Evolutionary conservation across 2,329 filamentous ascomycete genomes (phyloP).

Genomic region (Bipolaris cookei): DNA sequence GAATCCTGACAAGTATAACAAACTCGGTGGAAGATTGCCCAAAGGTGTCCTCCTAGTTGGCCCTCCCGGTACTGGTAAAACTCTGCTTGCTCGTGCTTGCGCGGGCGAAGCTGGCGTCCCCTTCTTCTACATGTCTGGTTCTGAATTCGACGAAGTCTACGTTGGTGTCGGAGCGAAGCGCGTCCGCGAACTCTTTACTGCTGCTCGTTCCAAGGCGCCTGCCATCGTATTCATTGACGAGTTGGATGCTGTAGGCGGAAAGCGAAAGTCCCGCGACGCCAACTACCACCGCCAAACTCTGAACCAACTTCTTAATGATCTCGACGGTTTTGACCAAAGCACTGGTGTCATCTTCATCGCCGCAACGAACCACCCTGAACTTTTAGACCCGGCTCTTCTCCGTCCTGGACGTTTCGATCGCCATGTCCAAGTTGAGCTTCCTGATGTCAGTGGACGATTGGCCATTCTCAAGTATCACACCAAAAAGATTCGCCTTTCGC

Average conservation of each 20-base stretch:
- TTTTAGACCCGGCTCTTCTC: conserved; percentile 92
- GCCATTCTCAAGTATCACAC: conserved; percentile 94
- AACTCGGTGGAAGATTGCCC: conserved; percentile 92
- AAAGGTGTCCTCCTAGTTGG: conserved; percentile 96
- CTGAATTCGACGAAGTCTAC: conserved; percentile 97
- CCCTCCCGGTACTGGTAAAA: conserved; percentile 97
- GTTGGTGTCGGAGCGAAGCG: conserved; percentile 96
- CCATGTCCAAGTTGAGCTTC: conserved; percentile 84
- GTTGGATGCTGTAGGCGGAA: conserved; percentile 90
- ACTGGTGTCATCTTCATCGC: conserved; percentile 94
- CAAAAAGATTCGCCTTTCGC: conserved; percentile 81
- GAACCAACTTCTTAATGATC: conserved; percentile 94
- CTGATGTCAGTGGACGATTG: conserved; percentile 90
- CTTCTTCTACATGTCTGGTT: conserved; percentile 99
- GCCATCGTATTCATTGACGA: conserved; percentile 97
- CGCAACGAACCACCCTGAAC: conserved; percentile 93
- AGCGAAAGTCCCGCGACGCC: conserved; percentile 89
- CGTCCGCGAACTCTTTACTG: conserved; percentile 87
- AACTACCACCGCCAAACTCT: conserved; percentile 97
- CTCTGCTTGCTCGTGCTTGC: conserved; percentile 90
- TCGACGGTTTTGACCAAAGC: conserved; percentile 95
- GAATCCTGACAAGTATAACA: conserved; percentile 90
- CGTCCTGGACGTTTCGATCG: conserved; percentile 95
- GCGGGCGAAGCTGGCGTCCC: conserved; percentile 96
- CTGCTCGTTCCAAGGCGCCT: conserved; percentile 83